Conservation (phyloP, 2,329 filamentous ascomycete species). For the Diaporthe citriasiana region DNA sequence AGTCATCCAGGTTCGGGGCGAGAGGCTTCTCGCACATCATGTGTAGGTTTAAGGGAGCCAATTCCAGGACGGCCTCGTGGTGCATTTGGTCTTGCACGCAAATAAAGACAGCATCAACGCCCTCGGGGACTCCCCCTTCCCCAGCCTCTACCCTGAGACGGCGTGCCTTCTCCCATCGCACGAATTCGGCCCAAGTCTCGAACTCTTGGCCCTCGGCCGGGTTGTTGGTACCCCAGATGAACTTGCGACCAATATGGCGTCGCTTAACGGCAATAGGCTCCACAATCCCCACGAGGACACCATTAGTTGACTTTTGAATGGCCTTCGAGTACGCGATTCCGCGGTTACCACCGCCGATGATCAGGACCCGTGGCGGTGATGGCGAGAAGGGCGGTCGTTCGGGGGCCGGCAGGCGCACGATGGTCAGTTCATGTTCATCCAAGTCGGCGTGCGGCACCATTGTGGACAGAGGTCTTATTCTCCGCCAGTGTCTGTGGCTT, state of each 20-base stretch:
- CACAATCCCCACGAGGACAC: not conserved
- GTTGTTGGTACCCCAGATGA: slow-evolving; percentile 7
- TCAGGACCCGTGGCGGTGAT: not conserved
- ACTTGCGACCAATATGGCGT: slow-evolving; percentile 9
- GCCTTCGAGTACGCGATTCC: slow-evolving; percentile 12
- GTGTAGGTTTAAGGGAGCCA: not conserved
- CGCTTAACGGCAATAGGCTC: slow-evolving; percentile 26
- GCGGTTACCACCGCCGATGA: slow-evolving; percentile 18
- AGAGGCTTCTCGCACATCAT: slow-evolving; percentile 28
- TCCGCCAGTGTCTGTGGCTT: not conserved
- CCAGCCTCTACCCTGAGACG: not conserved
- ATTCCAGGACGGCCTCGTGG: not conserved
- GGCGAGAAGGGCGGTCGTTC: slow-evolving; percentile 9
- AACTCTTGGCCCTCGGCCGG: slow-evolving; percentile 30
- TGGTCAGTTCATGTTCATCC: not conserved
- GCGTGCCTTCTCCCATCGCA: slow-evolving; percentile 20
- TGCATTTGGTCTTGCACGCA: slow-evolving; percentile 27
- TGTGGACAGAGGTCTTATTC: not conserved
- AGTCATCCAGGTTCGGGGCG: not conserved
- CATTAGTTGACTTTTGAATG: slow-evolving; percentile 19
- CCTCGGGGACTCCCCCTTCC: not conserved
- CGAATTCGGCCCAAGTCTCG: not conserved
- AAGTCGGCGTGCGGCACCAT: slow-evolving; percentile 26
- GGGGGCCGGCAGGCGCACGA: slow-evolving; percentile 17
- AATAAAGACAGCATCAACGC: slow-evolving; percentile 18